Base-by-base conservation (phyloP, 164 flowering plant species). In the Magnolia kwangsiensis region DNA sequence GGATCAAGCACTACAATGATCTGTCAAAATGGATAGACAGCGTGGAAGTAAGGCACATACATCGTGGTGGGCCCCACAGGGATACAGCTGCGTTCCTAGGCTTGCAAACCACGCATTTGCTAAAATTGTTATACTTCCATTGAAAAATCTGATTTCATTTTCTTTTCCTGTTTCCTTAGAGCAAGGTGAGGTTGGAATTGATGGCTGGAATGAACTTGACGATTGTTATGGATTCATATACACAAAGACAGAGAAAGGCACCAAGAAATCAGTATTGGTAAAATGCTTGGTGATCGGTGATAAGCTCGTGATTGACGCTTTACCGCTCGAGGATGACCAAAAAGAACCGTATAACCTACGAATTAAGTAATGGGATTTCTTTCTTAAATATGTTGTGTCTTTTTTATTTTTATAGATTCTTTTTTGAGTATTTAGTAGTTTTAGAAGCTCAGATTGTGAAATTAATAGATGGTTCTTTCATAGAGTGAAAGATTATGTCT, bases 201-300 rank as follows among this genome's bases (percentile, higher is more conserved):
- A 78, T 21, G 80, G 80, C 21, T 78, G 80, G 80, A 78, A 78
- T 58, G 80, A 78, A 16, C 24, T 67, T 8, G 80, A 78, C 0
- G 76, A 78, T 59, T 58, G 72, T 21, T 78, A 78, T 27, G 80
- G 68, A 11, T 78, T 67, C 24, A 65, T 67, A 0, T 78, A 68
- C 69, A 27, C 23, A 10, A 78, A 73, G 72, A 20, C 55, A 1
- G 76, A 59, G 8, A 59, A 49, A 9, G 72, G 76, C 21, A 18
- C 68, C 31, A 78, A 78, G 49, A 74, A 68, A 67, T 51, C 31
- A 11, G 72, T 73, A 8, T 55, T 74, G 21, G 76, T 78, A 14
- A 78, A 78, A 31, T 67, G 80, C 73, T 45, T 74, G 69, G 73
- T 31, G 27, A 51, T 78, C n/a, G 73, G 67, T 3, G 80, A 78